A percentile compares a stretch with the other conserved stretches of the same genome.
Conservation (phyloP, 1,284 basidiomycete species). For the Porodaedalea pini region DNA sequence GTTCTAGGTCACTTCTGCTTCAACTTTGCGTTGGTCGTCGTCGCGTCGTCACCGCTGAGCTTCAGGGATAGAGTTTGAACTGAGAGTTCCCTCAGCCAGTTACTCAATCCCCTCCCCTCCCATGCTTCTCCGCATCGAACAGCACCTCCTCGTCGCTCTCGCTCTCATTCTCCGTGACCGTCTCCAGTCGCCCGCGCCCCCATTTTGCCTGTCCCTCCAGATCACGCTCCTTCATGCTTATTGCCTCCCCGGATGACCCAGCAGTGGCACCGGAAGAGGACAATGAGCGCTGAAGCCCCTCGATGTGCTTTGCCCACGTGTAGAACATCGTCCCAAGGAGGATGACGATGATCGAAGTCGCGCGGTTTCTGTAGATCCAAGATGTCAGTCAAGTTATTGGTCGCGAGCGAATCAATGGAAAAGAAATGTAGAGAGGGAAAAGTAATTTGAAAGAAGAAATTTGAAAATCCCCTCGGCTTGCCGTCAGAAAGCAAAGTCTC, state of each 20-base stretch:
- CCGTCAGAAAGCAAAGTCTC: background rate
- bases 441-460: background rate
- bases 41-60: background rate
- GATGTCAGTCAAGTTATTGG: conserved; percentile 1
- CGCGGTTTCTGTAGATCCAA: conserved; percentile 47
- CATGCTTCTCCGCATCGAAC: conserved; percentile 17
- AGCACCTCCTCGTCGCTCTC: conserved; percentile 16
- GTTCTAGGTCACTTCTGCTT: too few relatives aligned
- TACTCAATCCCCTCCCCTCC: background rate
- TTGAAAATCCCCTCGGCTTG: too few relatives aligned
- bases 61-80: background rate
- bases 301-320: conserved; percentile 22
- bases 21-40: background rate
- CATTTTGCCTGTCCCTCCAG: background rate
- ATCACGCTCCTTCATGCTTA: conserved; percentile 11
- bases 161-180: conserved; percentile 6
- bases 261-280: background rate
- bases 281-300: conserved; percentile 7
- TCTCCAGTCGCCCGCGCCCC: background rate
- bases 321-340: conserved; percentile 53
- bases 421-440: conserved; percentile 1
- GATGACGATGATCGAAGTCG: conserved; percentile 57
- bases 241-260: background rate
- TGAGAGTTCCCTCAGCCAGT: background rate
- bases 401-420: conserved; percentile 6